These are phyloP conservation scores for Rhizopus sp. DNA, from an alignment of 371 early-diverging fungal genomes.

Conservation along the genomic window DNA sequence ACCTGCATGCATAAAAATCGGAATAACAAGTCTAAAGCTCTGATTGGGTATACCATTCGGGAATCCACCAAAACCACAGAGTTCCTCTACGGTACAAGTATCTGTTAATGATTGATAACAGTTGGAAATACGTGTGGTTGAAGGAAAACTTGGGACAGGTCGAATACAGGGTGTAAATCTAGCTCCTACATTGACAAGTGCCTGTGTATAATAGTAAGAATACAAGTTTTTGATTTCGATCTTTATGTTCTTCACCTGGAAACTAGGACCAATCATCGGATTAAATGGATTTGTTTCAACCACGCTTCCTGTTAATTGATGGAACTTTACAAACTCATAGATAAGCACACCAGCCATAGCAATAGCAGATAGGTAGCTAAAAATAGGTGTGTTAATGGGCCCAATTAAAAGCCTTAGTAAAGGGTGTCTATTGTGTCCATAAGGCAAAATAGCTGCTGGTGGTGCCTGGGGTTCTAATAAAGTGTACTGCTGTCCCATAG, in stretches of 20 bases:
- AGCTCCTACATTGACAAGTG: constrained; percentile 58
- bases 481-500: constrained; percentile 15
- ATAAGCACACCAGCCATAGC: constrained; percentile 57
- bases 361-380: constrained; percentile 56
- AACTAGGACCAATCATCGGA: constrained; percentile 65
- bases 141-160: constrained; percentile 35
- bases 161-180: constrained; percentile 68
- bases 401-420: constrained; percentile 30
- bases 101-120: constrained; percentile 30
- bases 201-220: constrained; percentile 24
- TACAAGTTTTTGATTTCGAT: neutral
- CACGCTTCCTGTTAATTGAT: constrained; percentile 53
- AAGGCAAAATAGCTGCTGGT: neutral
- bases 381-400: constrained; percentile 43
- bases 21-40: constrained; percentile 78
- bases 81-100: constrained; percentile 50
- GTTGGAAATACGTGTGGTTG: constrained; percentile 9
- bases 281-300: constrained; percentile 60
- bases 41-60: constrained; percentile 58
- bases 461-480: constrained; percentile 1
- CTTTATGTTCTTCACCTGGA: constrained; percentile 34
- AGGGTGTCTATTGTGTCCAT: constrained; percentile 17
- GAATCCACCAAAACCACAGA: constrained; percentile 62
- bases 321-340: constrained; percentile 54
- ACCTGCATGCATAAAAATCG: constrained; percentile 90